Percentiles rank a stretch among this genome's conserved stretches.
These are phyloP conservation scores for Colletotrichum orchidophilum DNA, from an alignment of 2,329 filamentous ascomycete species.

Conservation along the genomic window DNA sequence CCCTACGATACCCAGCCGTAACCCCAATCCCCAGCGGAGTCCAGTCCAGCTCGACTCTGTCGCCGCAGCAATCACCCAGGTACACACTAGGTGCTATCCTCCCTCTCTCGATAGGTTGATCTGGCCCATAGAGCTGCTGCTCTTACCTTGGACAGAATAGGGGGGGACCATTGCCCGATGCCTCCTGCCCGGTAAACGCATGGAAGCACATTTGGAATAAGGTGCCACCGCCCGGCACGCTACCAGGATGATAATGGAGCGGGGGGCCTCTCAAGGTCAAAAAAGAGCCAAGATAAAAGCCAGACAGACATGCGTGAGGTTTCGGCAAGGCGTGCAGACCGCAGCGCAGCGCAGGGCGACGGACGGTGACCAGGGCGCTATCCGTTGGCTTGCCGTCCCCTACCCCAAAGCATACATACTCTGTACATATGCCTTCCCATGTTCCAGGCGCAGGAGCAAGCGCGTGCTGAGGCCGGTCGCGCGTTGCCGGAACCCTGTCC, in stretches of 20 bases:
- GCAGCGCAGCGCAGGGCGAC: neutral
- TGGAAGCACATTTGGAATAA: constrained; percentile 7
- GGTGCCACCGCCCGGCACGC: neutral
- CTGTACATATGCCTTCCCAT: neutral
- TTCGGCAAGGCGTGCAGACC: constrained; percentile 1
- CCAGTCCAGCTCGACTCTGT: neutral
- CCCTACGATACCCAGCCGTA: neutral
- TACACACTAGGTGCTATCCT: neutral
- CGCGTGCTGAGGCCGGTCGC: neutral
- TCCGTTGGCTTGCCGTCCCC: neutral
- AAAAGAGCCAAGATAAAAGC: neutral
- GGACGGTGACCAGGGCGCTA: neutral
- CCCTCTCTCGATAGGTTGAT: neutral
- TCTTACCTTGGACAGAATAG: neutral
- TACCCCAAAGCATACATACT: neutral
- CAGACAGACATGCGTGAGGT: constrained; percentile 8
- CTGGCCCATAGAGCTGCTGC: neutral
- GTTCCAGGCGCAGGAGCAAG: neutral
- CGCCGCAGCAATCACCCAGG: neutral
- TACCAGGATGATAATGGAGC: neutral
- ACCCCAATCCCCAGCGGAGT: neutral
- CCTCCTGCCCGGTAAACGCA: neutral
- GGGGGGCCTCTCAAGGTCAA: neutral
- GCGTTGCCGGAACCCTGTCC: neutral
- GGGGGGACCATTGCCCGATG: neutral